Evolutionary conservation across 257 asterid genomes (phyloP).

Genomic region (Penstemon davidsonii): DNA sequence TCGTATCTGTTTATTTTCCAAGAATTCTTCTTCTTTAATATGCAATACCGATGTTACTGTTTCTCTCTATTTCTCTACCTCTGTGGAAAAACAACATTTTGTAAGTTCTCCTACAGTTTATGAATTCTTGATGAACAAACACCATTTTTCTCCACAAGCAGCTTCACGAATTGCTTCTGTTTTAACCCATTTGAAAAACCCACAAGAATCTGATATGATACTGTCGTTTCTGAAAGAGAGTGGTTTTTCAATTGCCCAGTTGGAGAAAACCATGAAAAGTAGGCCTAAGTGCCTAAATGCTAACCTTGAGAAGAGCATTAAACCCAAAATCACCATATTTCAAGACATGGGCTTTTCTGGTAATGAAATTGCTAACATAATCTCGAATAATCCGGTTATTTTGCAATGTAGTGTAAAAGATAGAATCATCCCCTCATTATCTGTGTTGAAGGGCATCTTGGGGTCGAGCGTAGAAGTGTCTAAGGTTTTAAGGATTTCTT

Average conservation of each 20-base stretch:
- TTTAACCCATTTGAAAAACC: constrained; percentile 23
- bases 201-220: constrained; percentile 28
- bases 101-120: neutral
- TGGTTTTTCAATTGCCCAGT: constrained; percentile 44
- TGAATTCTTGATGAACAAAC: constrained; percentile 17
- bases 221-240: constrained; percentile 34
- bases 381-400: constrained; percentile 32
- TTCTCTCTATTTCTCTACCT: neutral
- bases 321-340: constrained; percentile 45
- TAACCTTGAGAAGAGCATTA: constrained; percentile 28
- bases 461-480: constrained; percentile 34
- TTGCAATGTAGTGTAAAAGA: constrained; percentile 23
- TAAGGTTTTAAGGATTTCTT: constrained; percentile 21
- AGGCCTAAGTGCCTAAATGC: constrained; percentile 29
- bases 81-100: neutral
- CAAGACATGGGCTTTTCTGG: constrained; percentile 38
- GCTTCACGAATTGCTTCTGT: constrained; percentile 22
- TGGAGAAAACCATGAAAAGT: constrained; percentile 30
- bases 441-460: constrained; percentile 27
- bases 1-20: no score
- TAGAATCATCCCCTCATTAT: constrained; percentile 24
- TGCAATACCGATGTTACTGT: no score
- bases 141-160: constrained; percentile 24
- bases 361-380: constrained; percentile 29
- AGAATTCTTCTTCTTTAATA: no score